Evolutionary conservation across 495 filamentous ascomycete species (phyloP).

Genomic region (Chaetomium tenue): DNA sequence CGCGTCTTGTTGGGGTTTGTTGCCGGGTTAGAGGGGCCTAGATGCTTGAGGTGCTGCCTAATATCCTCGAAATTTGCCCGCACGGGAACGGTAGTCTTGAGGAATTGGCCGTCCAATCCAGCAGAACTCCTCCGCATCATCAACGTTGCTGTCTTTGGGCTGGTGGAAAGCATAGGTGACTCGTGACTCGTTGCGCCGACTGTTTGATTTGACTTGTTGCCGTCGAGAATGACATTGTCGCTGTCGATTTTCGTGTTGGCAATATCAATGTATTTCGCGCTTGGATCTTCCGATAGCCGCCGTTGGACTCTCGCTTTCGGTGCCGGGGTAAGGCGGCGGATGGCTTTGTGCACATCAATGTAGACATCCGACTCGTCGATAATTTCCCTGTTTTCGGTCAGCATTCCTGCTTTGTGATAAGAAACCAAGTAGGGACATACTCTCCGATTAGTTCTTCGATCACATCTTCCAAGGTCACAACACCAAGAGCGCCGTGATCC

Average conservation of each 20-base stretch:
- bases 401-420: constrained; percentile 7
- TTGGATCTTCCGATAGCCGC: constrained; percentile 28
- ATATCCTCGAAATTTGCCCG: constrained; percentile 63
- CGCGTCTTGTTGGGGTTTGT: constrained; percentile 77
- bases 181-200: constrained; percentile 32
- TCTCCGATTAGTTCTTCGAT: constrained; percentile 98
- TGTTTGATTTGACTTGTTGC: constrained; percentile 21
- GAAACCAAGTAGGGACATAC: constrained; percentile 53
- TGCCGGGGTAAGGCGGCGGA: constrained; percentile 60
- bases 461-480: constrained; percentile 94
- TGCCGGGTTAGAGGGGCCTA: constrained; percentile 90
- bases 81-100: constrained; percentile 43
- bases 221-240: constrained; percentile 13
- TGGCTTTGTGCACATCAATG: constrained; percentile 94
- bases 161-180: constrained; percentile 31
- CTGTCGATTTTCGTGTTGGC: constrained; percentile 21
- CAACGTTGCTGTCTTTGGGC: constrained; percentile 49
- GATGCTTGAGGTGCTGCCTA: constrained; percentile 78
- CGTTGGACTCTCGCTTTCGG: constrained; percentile 38
- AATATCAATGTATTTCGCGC: constrained; percentile 16
- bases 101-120: constrained; percentile 45
- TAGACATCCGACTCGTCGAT: constrained; percentile 89
- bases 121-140: constrained; percentile 57
- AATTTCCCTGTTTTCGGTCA: constrained; percentile 56
- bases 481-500: constrained; percentile 83